phyloP scores from a whole-genome alignment of 225 moss, liverwort and hornwort genomes.

The Thuidium tamariscinum region DNA sequence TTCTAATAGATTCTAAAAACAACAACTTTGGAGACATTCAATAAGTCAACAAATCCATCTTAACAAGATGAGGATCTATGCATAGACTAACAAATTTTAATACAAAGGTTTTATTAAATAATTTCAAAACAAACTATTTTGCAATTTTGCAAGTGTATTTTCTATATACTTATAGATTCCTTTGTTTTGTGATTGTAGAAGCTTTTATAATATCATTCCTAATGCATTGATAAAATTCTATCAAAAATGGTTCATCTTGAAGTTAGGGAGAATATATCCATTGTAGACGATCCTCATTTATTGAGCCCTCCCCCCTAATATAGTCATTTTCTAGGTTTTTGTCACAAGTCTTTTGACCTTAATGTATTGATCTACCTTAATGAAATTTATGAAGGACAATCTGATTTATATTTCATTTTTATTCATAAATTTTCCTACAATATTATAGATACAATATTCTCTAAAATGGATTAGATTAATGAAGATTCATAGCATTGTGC shows the following conservation, averaged over 20 bases:
- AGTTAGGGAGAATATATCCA: too few species aligned
- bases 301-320: neutral
- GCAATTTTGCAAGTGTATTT: neutral
- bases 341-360: too few species aligned
- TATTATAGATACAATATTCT: neutral
- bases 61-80: neutral
- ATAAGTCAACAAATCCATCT: neutral
- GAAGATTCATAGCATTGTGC: neutral
- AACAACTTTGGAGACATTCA: accelerated
- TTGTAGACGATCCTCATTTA: neutral
- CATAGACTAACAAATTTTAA: neutral
- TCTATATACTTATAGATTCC: accelerated
- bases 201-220: neutral
- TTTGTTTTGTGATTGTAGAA: neutral
- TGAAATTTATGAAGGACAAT: neutral
- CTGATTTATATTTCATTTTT: neutral
- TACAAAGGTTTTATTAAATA: accelerated
- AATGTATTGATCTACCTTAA: neutral
- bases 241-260: neutral
- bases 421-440: neutral
- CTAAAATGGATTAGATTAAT: too few species aligned
- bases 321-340: accelerated
- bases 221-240: too few species aligned
- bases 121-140: neutral
- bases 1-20: neutral